Evolutionary conservation across 2,329 filamentous ascomycete species (phyloP), one percentile per base, ranked within the genome.

Genomic region (Talaromyces sp.): DNA sequence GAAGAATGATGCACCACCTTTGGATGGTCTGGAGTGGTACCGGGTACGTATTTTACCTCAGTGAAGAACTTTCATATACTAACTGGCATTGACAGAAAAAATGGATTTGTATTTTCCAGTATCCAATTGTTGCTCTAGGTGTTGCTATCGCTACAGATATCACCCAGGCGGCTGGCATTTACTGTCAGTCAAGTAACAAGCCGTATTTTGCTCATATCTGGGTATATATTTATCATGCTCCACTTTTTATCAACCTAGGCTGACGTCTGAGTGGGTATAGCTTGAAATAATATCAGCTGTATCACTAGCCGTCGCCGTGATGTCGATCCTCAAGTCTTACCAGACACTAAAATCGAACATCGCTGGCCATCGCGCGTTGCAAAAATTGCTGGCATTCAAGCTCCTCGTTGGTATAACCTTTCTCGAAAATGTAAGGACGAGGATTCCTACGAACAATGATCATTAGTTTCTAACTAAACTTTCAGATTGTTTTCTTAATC

Each of bases 41-140:
- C 62, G 68, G 51, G 72, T 73, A 35, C 52, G 69, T 61, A 50
- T 11, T 41, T n/a, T 6, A 4, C 4, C 7, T 58, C 17, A 5
- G 9, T 38, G 35, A n/a, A 17, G 14, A 35, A n/a, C 5, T 38
- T 38, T 2, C 17, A n/a, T 38, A n/a, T 38, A n/a, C 35, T 38
- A 38, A 38, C 14, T n/a, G 8, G 6, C 17, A 38, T 7, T 29
- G 17, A 2, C 26, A 70, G 68, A 65, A 67, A 69, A 66, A 64
- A 26, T 78, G 72, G 70, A 63, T 75, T 57, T 61, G 64, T 11
- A 68, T 79, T 41, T 75, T 80, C 49, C 78, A 80, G 65, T 79
- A 77, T 50, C 73, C 77, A 0, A 29, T 71, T 11, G 60, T 71
- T n/a, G 58, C 66, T 8, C 58, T 69, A 4, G 43, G 65, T 8